Evolutionary conservation across 129 eudicot species (phyloP), one percentile per base, ranked within the genome.

Genomic region (Erigeron canadensis): DNA sequence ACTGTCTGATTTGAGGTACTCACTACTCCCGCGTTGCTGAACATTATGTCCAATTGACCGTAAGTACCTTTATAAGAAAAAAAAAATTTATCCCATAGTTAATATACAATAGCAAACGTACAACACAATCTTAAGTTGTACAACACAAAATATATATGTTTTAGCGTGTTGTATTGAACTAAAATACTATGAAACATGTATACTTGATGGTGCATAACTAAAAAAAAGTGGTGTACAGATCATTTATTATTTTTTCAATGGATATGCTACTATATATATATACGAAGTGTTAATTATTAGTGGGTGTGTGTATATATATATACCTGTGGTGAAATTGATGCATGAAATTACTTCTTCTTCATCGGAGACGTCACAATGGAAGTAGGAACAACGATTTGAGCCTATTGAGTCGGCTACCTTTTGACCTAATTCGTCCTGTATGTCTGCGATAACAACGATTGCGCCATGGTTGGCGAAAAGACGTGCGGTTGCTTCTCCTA

Each of bases 401-500:
- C 79, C 75, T 11, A 84, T 61, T 34, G 84, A 78, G 22, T 63
- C 10, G 43, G 86, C 79, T 11, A 84, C 67, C 44, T 76, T 44
- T 7, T 71, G 76, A 19, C 84, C 84, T 11, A 44, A 16, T 62
- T 79, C 80, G 37, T 85, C 84, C 51, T 76, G 77, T 60, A 82
- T 54, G 59, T 81, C 88, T n/a, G 85, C 88, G 38, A 84, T 68
- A 8, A 84, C 74, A 18, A 82, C 80, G 17, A 41, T 4, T 1
- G 85, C 82, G 45, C 88, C 88, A 47, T 84, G 80, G 57, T 37
- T 42, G 43, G 40, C 72, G 48, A 84, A 84, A 34, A 84, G 75
- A 68, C 78, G 78, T 6, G 83, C 88, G 13, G 85, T 77, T n/a
- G 83, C 74, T 69, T 81, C 85, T 17, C 87, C 87, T 60, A 84